phyloP scores from a whole-genome alignment of 257 asterid genomes.

The Leptodermis oblonga region DNA sequence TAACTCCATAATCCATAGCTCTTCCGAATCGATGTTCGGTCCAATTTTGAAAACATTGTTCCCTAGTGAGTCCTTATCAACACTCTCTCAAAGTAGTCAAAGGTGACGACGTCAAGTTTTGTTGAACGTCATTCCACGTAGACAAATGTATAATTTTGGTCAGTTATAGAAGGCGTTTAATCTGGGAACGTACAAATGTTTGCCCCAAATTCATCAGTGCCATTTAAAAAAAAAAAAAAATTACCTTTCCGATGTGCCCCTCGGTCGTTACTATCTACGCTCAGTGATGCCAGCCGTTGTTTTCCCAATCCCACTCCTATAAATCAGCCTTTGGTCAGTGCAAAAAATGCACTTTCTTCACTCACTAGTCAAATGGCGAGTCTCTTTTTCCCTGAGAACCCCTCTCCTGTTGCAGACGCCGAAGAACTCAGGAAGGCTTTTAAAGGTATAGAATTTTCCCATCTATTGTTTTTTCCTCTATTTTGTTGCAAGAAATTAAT shows the following conservation, averaged over 20 bases:
- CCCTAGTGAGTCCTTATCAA: too few species aligned
- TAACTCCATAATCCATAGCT: too few species aligned
- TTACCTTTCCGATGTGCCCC: not conserved
- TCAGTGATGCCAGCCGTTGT: not conserved
- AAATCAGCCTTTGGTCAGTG: not conserved
- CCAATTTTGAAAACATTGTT: too few species aligned
- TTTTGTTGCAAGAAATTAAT: too few species aligned
- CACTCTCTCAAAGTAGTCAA: too few species aligned
- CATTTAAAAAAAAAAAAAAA: not conserved
- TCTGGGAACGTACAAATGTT: not conserved
- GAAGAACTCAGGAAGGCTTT: slow-evolving; percentile 71
- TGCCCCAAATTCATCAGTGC: not conserved
- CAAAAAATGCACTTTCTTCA: not conserved
- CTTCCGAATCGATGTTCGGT: too few species aligned
- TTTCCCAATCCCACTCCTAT: not conserved
- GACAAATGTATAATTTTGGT: too few species aligned
- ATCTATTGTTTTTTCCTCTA: not conserved
- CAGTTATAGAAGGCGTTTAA: too few species aligned
- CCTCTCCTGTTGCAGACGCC: slow-evolving; percentile 78
- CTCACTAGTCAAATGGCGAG: slow-evolving; percentile 41
- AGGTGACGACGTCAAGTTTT: too few species aligned
- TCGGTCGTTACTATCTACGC: not conserved
- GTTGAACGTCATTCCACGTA: too few species aligned
- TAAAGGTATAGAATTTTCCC: slow-evolving; percentile 35
- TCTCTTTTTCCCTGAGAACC: slow-evolving; percentile 54